Base-by-base conservation (phyloP, 202 grass and related monocot species). In the Eragrostis tef region DNA sequence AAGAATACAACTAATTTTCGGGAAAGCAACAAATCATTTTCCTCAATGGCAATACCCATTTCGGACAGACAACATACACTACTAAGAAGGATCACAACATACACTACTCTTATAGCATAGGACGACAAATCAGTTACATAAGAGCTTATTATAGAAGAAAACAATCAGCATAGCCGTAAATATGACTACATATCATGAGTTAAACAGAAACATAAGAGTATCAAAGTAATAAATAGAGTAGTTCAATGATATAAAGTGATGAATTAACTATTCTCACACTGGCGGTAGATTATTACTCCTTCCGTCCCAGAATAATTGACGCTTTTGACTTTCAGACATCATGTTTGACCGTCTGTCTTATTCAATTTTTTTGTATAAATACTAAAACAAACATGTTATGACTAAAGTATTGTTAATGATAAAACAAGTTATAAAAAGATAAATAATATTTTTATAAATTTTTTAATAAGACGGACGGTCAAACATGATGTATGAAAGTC, bases 31-130 rank as follows among this genome's bases (percentile, higher is more conserved):
- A 90, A 52, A 24, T 13, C 9, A 43, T 36, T 64, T 51, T 70
- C 10, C 1, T 26, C 8, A 71, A 80, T 25, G 36, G 34, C 5
- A 86, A 22, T 48, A 85, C 74, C 36, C 8, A 74, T 4, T 34
- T 17, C 7, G 13, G 24, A 58, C 36, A 48, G 2, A 21, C 48
- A 54, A 66, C 31, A 6, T 34, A 54, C 2, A 15, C 7, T 29
- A 29, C 6, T 26, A 72, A 2, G 9, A 75, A 42, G 29, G 6
- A 80, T 44, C 64, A 43, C n/a, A 71, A 47, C 66, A 59, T 26
- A 58, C 29, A 11, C 8, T 78, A 3, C 29, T 0, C 13, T 7
- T 11, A 19, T 67, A 31, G 39, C 17, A 71, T 72, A 26, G 26
- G 11, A 26, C 34, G 46, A 4, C 0, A 64, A 39, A 67, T 57